Conservation (phyloP, 2,329 filamentous ascomycete genomes). For the Domatiomyces catenatus region DNA sequence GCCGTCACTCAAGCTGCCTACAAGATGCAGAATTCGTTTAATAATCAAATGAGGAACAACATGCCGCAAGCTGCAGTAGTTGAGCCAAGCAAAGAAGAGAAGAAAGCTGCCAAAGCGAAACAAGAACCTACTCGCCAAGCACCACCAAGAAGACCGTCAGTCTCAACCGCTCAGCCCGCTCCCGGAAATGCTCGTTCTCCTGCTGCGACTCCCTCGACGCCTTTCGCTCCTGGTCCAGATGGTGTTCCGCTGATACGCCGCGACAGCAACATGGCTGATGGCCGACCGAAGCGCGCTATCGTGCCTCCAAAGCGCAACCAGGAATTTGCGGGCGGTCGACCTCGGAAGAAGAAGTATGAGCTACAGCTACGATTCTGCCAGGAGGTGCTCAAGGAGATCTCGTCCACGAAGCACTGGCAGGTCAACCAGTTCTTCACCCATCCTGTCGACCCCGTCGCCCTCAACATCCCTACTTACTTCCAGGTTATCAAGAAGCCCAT, state of each 20-base stretch:
- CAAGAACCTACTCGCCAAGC: conserved; percentile 25
- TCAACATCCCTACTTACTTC: conserved; percentile 87
- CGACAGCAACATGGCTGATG: conserved; percentile 63
- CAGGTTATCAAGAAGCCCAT: conserved; percentile 93
- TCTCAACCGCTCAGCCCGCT: conserved; percentile 13
- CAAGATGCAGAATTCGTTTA: conserved; percentile 43
- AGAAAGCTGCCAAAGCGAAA: conserved; percentile 36
- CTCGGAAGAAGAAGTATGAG: conserved; percentile 79
- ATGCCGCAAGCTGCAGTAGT: conserved; percentile 41
- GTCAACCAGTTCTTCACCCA: conserved; percentile 61
- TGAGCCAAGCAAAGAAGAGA: conserved; percentile 48
- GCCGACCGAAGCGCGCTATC: conserved; percentile 81
- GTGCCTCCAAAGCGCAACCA: conserved; percentile 86
- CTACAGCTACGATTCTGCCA: conserved; percentile 84
- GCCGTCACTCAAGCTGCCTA: conserved; percentile 54
- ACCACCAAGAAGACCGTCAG: conserved; percentile 35
- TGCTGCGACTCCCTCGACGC: conserved; percentile 28
- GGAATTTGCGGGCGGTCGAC: conserved; percentile 67
- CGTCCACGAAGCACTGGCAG: conserved; percentile 53
- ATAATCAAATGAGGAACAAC: conserved; percentile 41
- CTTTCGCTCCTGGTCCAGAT: conserved; percentile 61
- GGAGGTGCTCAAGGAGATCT: conserved; percentile 61
- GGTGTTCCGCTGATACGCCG: conserved; percentile 71
- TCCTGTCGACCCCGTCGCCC: conserved; percentile 81
- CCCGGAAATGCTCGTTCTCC: conserved; percentile 32